Evolutionary conservation across 768 basidiomycete genomes (phyloP), one percentile per base, ranked within the genome.

Genomic region (Mycena vulgaris): DNA sequence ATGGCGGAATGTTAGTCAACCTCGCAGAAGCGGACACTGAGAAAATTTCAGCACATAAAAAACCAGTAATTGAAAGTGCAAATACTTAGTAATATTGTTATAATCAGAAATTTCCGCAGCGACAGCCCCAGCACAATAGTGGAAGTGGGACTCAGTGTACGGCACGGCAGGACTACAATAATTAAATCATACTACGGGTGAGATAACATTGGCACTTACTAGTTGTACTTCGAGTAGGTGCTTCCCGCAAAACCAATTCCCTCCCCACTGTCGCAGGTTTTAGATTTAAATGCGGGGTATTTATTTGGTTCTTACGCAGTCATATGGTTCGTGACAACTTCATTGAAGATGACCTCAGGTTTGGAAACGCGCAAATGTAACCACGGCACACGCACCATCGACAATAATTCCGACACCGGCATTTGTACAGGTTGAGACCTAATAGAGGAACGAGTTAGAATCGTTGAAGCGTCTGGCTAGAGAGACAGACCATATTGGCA

Each of bases 21-120:
- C 83, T 85, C 69, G 8, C 62, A n/a, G 37, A 25, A 61, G 19
- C 31, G 58, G 49, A 60, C 63, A 55, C 42, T 8, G 25, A 30
- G 25, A 48, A 47, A 17, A 47, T 23, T 39, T 72, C 21, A 31
- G 31, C 16, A 39, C 30, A 35, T 30, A 39, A n/a, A 55, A 3
- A 82, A 76, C 6, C 83, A 7, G 19, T 7, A 83, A 17, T 52
- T 84, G 81, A 78, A 23, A 82, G 61, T 0, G 82, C 82, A 45
- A 21, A 39, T 81, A 80, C 10, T 81, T 80, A 6, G 84, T 85
- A n/a, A 85, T 72, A 30, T 79, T 80, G 31, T 85, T 56, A 16
- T 85, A 75, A 40, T 86, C 84, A 61, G 84, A 82, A 23, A 75
- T 78, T 66, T 84, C 84, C 8, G 72, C 74, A 0, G 84, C 84